Conservation (phyloP, 345 rosid genomes). For the Camelina sativa region DNA sequence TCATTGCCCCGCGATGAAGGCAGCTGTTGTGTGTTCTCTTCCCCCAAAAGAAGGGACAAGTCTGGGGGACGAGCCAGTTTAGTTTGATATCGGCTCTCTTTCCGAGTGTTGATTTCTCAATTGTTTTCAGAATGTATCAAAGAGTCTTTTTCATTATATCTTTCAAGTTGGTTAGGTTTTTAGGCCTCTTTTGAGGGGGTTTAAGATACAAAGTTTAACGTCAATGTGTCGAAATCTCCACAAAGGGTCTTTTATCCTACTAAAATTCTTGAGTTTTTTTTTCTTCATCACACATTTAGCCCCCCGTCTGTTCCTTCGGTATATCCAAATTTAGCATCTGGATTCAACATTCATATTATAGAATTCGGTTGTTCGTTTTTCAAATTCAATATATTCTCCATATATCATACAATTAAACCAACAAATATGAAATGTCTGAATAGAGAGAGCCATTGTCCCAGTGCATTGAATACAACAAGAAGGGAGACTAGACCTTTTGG, state of each 20-base stretch:
- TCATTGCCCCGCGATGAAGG: constrained; percentile 28
- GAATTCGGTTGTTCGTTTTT: background rate
- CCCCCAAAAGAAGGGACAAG: background rate
- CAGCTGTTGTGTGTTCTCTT: constrained; percentile 27
- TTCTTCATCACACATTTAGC: background rate
- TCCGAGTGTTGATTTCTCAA: constrained; percentile 4
- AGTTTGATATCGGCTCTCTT: constrained; percentile 21
- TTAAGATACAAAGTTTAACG: constrained; percentile 34
- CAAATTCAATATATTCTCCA: background rate
- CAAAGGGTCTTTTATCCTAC: constrained; percentile 11
- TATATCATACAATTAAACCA: background rate
- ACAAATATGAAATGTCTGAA: background rate
- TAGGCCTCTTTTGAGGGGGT: constrained; percentile 18
- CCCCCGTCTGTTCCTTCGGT: too few species aligned
- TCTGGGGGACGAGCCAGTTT: constrained; percentile 12
- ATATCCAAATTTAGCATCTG: too few species aligned
- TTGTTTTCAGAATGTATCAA: constrained; percentile 33
- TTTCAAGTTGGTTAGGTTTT: constrained; percentile 26
- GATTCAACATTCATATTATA: too few species aligned
- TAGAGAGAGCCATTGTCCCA: background rate
- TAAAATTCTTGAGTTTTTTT: background rate
- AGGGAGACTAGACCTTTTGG: background rate
- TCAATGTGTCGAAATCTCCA: constrained; percentile 43
- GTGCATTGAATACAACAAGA: background rate
- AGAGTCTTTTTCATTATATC: constrained; percentile 8